Evolutionary conservation across 306 rosid genomes (phyloP), one percentile per base, ranked within the genome.

Genomic region (Delonix regia): DNA sequence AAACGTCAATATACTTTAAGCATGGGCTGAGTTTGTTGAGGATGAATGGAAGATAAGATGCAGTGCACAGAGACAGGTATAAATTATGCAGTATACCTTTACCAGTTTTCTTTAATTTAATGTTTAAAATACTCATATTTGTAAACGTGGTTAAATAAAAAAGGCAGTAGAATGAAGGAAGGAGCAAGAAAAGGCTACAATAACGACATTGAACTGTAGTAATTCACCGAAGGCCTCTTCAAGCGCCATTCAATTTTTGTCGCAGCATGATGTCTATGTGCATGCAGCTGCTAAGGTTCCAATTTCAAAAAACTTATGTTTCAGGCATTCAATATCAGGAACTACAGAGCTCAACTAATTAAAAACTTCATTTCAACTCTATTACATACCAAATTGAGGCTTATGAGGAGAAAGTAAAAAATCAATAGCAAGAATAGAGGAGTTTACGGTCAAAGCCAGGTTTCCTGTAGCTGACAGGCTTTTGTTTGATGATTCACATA

Each of bases 171-270:
- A 69, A 60, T 53, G 66, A 30, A 48, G 44, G 59, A n/a, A 1
- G 28, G 7, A 39, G 56, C 16, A 12, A 49, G 36, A 39, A 47
- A n/a, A 24, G 52, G 49, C 57, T 15, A 49, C 16, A 18, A 33
- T 22, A 16, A n/a, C n/a, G n/a, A 69, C 59, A 45, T 14, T 59
- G 61, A 71, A 83, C 92, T 89, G 88, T 65, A 91, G 91, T 80
- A 88, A 45, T 81, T 89, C 89, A 8, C 85, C 90, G 60, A 91
- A 71, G 45, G 94, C 90, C 82, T 89, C 97, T 86, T 85, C 91
- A 34, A 91, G 91, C 57, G 88, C 94, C 94, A 89, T 89, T 77
- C 97, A n/a, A 6, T 27, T 63, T 18, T n/a, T 10, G 0, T 33
- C 25, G 36, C 22, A 49, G 56, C 56, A 51, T 4, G n/a, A 39